Conservation (phyloP, 1,284 basidiomycete species). For the Fistulina hepatica region DNA sequence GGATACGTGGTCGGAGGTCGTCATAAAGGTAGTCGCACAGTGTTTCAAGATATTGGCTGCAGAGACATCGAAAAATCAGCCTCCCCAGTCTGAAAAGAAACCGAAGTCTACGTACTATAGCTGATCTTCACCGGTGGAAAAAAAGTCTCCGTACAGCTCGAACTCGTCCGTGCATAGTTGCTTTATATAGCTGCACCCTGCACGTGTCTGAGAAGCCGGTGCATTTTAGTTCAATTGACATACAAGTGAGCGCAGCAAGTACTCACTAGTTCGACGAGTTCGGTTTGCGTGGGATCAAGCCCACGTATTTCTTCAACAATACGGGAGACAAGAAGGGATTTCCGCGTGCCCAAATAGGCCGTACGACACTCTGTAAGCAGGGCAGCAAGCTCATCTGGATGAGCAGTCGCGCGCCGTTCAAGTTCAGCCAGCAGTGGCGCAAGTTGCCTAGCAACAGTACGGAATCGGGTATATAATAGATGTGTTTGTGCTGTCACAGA, state of each 20-base stretch:
- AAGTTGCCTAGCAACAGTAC: constrained; percentile 56
- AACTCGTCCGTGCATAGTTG: constrained; percentile 86
- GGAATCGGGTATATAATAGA: constrained; percentile 82
- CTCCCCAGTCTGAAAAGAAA: constrained; percentile 1
- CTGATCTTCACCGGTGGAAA: constrained; percentile 71
- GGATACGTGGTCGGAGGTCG: constrained; percentile 83
- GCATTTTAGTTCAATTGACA: neutral
- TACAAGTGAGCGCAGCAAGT: constrained; percentile 2
- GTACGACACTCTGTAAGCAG: constrained; percentile 76
- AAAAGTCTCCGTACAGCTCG: constrained; percentile 73
- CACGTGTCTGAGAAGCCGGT: constrained; percentile 49
- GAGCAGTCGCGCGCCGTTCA: constrained; percentile 59
- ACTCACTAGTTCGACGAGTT: constrained; percentile 76
- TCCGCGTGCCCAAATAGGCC: constrained; percentile 70
- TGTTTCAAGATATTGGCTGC: constrained; percentile 75
- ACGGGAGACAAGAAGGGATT: constrained; percentile 54
- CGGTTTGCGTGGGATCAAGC: constrained; percentile 65
- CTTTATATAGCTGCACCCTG: constrained; percentile 85
- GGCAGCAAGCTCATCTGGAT: constrained; percentile 69
- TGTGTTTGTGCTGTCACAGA: constrained; percentile 76
- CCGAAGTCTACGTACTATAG: constrained; percentile 60
- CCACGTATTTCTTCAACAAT: constrained; percentile 74
- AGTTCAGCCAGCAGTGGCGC: constrained; percentile 74
- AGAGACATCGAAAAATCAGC: constrained; percentile 7
- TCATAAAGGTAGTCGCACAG: constrained; percentile 91